These are phyloP conservation scores for Colletotrichum sp. DNA, from an alignment of 2,329 filamentous ascomycete species.

Conservation along the genomic window DNA sequence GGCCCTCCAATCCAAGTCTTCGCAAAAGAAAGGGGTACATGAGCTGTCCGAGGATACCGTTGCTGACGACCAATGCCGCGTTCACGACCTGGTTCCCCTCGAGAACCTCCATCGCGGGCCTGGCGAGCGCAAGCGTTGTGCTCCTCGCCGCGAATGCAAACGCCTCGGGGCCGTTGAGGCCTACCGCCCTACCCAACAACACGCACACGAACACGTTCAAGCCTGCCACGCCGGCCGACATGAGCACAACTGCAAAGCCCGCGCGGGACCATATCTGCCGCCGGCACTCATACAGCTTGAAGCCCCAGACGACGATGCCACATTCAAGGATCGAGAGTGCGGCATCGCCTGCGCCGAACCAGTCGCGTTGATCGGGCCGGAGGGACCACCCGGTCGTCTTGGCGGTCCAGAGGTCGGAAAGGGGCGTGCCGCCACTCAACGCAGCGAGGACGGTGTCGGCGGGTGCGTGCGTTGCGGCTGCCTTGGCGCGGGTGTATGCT, in stretches of 20 bases:
- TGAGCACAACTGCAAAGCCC: slow-evolving; percentile 42
- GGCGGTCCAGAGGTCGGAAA: slow-evolving; percentile 40
- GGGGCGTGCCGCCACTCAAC: slow-evolving; percentile 38
- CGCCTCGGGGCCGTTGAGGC: slow-evolving; percentile 37
- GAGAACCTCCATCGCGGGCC: slow-evolving; percentile 50
- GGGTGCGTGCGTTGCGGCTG: slow-evolving; percentile 31
- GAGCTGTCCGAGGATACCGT: slow-evolving; percentile 51
- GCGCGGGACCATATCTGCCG: slow-evolving; percentile 47
- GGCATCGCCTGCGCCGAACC: slow-evolving; percentile 52
- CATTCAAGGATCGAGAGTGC: slow-evolving; percentile 55
- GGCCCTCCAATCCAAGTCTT: slow-evolving; percentile 29
- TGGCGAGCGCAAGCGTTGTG: slow-evolving; percentile 55
- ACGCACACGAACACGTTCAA: slow-evolving; percentile 50
- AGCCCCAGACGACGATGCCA: slow-evolving; percentile 57
- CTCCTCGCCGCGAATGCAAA: slow-evolving; percentile 55
- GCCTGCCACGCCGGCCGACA: slow-evolving; percentile 41
- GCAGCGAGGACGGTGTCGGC: slow-evolving; percentile 32
- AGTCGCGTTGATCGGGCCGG: slow-evolving; percentile 21
- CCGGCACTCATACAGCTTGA: slow-evolving; percentile 59
- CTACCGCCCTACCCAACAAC: slow-evolving; percentile 38
- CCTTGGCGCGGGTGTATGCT: slow-evolving; percentile 47
- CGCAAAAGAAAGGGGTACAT: slow-evolving; percentile 40
- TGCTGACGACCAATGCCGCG: slow-evolving; percentile 56
- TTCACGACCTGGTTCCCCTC: slow-evolving; percentile 52
- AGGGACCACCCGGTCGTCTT: slow-evolving; percentile 8